A percentile compares a stretch with the other conserved stretches of the same genome.
These are phyloP conservation scores for Kondoa malvinella DNA, from an alignment of 768 basidiomycete genomes.

Conservation along the genomic window DNA sequence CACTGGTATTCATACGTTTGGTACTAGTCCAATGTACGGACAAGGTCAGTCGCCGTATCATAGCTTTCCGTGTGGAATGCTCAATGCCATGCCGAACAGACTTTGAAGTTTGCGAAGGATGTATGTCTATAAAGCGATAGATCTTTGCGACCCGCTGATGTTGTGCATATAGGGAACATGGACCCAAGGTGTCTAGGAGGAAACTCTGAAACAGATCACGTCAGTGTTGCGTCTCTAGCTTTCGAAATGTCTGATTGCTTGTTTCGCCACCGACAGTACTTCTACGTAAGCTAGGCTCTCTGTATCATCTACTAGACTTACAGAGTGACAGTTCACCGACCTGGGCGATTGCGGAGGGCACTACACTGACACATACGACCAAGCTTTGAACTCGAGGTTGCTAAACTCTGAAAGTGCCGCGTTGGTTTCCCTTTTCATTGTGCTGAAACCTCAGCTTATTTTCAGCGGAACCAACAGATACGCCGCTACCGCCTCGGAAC, in stretches of 20 bases:
- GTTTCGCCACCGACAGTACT: background rate
- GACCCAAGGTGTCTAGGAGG: background rate
- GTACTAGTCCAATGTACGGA: constrained; percentile 13
- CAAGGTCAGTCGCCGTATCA: no score
- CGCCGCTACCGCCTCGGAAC: background rate
- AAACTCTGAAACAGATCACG: background rate
- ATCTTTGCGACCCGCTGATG: background rate
- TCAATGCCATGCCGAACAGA: no score
- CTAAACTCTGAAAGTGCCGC: background rate
- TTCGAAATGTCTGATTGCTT: background rate
- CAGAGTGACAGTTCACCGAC: background rate
- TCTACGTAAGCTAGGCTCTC: background rate
- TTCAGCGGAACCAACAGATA: background rate
- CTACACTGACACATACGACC: background rate
- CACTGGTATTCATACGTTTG: constrained; percentile 19
- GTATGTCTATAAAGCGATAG: background rate
- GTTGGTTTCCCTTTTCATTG: background rate
- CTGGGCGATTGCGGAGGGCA: background rate
- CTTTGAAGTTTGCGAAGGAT: background rate
- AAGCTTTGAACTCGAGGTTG: background rate
- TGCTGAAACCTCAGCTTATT: background rate
- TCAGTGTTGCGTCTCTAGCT: background rate
- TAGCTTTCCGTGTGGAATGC: no score
- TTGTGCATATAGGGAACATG: background rate
- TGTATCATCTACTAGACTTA: background rate